Conservation (phyloP, 176 grass and related monocot species). For the Otatea glauca region DNA sequence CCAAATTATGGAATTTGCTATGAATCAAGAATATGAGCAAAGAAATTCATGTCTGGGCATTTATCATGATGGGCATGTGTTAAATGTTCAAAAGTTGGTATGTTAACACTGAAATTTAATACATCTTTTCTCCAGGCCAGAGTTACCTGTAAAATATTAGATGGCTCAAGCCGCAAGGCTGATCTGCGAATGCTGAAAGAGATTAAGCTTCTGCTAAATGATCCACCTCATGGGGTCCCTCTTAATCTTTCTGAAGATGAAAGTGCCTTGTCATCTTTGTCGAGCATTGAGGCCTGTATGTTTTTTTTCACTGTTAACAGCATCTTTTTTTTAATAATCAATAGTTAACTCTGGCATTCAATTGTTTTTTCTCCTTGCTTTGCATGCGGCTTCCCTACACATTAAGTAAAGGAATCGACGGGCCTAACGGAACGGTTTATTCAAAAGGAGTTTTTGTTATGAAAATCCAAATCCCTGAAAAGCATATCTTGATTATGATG, state of each 20-base stretch:
- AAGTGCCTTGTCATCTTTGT: slow-evolving; percentile 48
- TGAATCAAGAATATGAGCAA: not conserved
- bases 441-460: slow-evolving; percentile 75
- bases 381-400: slow-evolving; percentile 21
- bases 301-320: slow-evolving; percentile 15
- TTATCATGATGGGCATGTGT: not conserved
- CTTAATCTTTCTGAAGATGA: slow-evolving; percentile 65
- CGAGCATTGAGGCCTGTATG: slow-evolving; percentile 72
- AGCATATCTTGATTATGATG: slow-evolving; percentile 42
- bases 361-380: not conserved
- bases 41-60: not conserved
- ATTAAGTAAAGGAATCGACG: slow-evolving; percentile 63
- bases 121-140: slow-evolving; percentile 23
- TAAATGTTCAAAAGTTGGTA: not conserved
- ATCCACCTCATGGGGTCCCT: slow-evolving; percentile 86
- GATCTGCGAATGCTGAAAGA: slow-evolving; percentile 89
- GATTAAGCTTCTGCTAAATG: slow-evolving; percentile 70
- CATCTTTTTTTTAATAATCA: not conserved
- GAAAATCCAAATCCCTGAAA: slow-evolving; percentile 92
- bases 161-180: slow-evolving; percentile 82
- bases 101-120: not conserved
- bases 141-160: slow-evolving; percentile 16
- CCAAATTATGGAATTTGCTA: not conserved
- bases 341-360: slow-evolving; percentile 14
- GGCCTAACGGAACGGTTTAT: slow-evolving; percentile 78